Evolutionary conservation across 1,139 yeast genomes (phyloP).

Genomic region (Sugiyamaella novakii): DNA sequence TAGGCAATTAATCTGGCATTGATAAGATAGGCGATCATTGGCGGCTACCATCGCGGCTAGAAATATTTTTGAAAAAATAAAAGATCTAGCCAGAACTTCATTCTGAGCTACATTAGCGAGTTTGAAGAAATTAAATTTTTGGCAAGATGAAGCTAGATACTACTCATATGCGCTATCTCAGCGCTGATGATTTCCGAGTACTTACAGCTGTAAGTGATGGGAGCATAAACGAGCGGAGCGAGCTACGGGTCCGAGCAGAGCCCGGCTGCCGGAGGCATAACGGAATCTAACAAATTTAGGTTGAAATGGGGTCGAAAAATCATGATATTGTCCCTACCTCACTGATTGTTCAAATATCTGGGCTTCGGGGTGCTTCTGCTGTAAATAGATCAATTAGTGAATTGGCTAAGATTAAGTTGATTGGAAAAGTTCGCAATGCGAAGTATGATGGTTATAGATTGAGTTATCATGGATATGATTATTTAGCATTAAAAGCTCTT

Average conservation of each 20-base stretch:
- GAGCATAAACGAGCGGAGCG: no score
- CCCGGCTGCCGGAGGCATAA: constrained; percentile 1
- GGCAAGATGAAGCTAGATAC: constrained; percentile 84
- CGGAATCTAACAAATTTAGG: constrained; percentile 20
- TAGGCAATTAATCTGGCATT: no score
- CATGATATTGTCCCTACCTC: constrained; percentile 94
- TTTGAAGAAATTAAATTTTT: no score
- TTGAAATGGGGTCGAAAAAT: constrained; percentile 83
- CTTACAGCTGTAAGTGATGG: constrained; percentile 65
- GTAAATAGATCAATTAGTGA: constrained; percentile 80
- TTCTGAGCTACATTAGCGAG: no score
- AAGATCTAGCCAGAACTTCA: neutral
- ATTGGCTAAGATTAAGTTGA: constrained; percentile 79
- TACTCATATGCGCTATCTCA: constrained; percentile 87
- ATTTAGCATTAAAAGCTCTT: constrained; percentile 83
- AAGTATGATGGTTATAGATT: constrained; percentile 86
- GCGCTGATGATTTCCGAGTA: constrained; percentile 87
- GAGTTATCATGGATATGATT: constrained; percentile 89
- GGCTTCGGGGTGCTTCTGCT: constrained; percentile 72
- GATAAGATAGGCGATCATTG: constrained; percentile 1
- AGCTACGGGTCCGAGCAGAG: neutral
- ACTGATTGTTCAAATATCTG: constrained; percentile 78
- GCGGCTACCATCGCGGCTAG: constrained; percentile 14
- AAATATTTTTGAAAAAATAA: constrained; percentile 5
- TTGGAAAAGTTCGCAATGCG: constrained; percentile 76